Base-by-base conservation (phyloP, 495 filamentous ascomycete genomes). In the Xylaria curta region DNA sequence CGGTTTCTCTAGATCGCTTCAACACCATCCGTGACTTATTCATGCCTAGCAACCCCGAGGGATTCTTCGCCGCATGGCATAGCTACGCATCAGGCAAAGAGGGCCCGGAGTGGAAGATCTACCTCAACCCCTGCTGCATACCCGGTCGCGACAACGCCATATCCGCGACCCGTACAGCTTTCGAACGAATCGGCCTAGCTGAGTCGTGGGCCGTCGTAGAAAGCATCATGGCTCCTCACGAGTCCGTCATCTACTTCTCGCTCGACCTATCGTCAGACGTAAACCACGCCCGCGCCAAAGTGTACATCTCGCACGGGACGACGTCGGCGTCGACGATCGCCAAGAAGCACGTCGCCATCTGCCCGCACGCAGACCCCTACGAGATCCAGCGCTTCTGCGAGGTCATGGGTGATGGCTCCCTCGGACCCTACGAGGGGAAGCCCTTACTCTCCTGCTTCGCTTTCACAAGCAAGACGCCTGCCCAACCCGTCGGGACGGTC, bases 301-400 rank as follows among this genome's bases (percentile, higher is more conserved):
- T 72, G 7, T 74, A 74, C 42, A 21, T 74, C n/a, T 65, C 72
- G 3, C 72, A 72, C 54, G 72, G 69, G 21, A 54, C 46, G 31
- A 40, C 68, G 3, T 7, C 54, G 44, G 69, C 68, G 19, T 64
- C 69, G n/a, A 40, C 59, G 12, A 66, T 74, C 24, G 72, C 72
- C 44, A 46, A 47, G 40, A 74, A 68, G 51, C 72, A 74, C 36
- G 69, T 51, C 26, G 21, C 26, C 21, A 59, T 68, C 54, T 72
- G 72, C 44, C 72, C 72, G 7, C 56, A 74, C 69, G 72, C 72
- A 26, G 69, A 74, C 54, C 21, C 68, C 10, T 74, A 67, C 56
- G 72, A 74, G 47, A 71, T 74, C 59, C 72, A 74, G 46, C 72
- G 72, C 13, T 74, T 74, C 72, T 67, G 69, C 21, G 68, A 65